phyloP scores from a whole-genome alignment of 1,284 basidiomycete species.

The Pseudozyma flocculosa region DNA sequence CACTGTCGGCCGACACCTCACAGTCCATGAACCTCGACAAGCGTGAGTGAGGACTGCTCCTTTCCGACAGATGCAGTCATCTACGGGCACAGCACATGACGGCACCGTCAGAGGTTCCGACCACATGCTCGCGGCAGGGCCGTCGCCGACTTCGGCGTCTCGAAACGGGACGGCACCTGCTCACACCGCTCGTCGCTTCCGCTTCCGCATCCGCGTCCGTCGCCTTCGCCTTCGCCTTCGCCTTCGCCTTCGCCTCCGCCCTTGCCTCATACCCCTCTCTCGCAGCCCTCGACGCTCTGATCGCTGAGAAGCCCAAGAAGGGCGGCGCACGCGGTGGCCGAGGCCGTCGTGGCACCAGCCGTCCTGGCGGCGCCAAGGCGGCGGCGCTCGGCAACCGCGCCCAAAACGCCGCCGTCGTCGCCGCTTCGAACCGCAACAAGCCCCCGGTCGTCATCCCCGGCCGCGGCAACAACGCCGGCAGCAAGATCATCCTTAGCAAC shows the following conservation, averaged over 20 bases:
- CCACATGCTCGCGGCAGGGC: no score
- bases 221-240: no score
- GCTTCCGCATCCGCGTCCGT: no score
- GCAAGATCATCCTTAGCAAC: slow-evolving; percentile 96
- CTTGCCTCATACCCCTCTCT: no score
- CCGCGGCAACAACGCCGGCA: slow-evolving; percentile 37
- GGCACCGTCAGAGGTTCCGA: no score
- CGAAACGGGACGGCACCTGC: no score
- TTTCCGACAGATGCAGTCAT: neutral
- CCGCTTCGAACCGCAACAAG: slow-evolving; percentile 53
- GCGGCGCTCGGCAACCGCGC: slow-evolving; percentile 45
- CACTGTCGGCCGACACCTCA: no score
- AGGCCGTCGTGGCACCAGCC: slow-evolving; percentile 28
- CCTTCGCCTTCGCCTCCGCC: no score
- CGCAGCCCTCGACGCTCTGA: slow-evolving; percentile 56
- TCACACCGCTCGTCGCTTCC: no score
- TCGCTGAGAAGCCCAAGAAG: slow-evolving; percentile 48
- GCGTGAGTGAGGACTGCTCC: slow-evolving; percentile 44
- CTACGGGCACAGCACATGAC: neutral
- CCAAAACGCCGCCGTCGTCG: slow-evolving; percentile 43
- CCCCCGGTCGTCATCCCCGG: slow-evolving; percentile 55
- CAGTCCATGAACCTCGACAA: slow-evolving; percentile 52
- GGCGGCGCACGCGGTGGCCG: slow-evolving; percentile 21
- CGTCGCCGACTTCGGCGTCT: no score
- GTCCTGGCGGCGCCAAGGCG: slow-evolving; percentile 45